A percentile compares a stretch with the other conserved stretches of the same genome.
These are phyloP conservation scores for Anacardium occidentale DNA, from an alignment of 345 rosid species.

Conservation along the genomic window DNA sequence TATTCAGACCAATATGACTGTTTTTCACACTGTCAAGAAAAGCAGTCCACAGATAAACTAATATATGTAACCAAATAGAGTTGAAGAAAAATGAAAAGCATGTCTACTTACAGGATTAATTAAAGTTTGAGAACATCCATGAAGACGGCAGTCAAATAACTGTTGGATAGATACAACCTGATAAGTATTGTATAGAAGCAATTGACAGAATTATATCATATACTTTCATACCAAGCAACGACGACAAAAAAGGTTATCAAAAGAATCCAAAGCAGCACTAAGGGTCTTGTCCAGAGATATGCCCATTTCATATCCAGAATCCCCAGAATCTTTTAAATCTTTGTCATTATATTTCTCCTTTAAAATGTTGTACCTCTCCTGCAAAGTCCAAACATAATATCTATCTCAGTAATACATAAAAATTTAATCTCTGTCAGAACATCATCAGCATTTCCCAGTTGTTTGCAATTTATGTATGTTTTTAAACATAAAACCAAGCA, in stretches of 20 bases:
- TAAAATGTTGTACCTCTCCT: slow-evolving; percentile 74
- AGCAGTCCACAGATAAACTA: slow-evolving; percentile 23
- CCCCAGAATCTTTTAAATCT: slow-evolving; percentile 39
- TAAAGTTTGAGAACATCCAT: slow-evolving; percentile 93
- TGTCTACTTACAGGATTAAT: slow-evolving; percentile 70
- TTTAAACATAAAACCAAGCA: slow-evolving; percentile 2
- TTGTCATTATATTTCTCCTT: slow-evolving; percentile 50
- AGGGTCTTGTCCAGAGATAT: slow-evolving; percentile 76
- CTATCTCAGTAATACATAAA: slow-evolving; percentile 11
- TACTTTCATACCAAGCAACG: slow-evolving; percentile 74
- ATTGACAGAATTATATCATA: slow-evolving; percentile 18
- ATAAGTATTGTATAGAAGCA: slow-evolving; percentile 23
- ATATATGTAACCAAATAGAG: slow-evolving; percentile 12
- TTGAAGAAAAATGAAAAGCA: not conserved
- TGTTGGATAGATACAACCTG: slow-evolving; percentile 38
- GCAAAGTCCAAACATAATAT: slow-evolving; percentile 33
- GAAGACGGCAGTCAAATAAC: slow-evolving; percentile 98
- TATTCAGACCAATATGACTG: slow-evolving; percentile 71
- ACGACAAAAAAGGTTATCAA: slow-evolving; percentile 97
- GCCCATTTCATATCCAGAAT: slow-evolving; percentile 49
- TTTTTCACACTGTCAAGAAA: slow-evolving; percentile 78
- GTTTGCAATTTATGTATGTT: slow-evolving; percentile 3
- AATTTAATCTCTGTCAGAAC: not conserved
- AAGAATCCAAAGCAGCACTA: slow-evolving; percentile 90
- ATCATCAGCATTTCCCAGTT: not conserved